Evolutionary conservation across 495 filamentous ascomycete genomes (phyloP), one percentile per base, ranked within the genome.

Genomic region (Patellaria atrata): DNA sequence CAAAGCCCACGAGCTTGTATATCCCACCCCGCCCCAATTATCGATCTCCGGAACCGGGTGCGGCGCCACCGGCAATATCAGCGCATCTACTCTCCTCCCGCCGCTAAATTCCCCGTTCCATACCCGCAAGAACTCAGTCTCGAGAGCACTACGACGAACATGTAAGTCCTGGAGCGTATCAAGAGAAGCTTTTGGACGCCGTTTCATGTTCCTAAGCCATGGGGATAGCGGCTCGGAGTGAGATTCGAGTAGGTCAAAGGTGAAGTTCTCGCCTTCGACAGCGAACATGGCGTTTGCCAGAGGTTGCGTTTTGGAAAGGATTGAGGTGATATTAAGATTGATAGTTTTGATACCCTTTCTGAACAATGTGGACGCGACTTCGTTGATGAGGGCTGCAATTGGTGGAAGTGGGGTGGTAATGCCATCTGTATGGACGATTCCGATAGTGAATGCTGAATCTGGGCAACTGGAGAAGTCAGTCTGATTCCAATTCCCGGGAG

Each of bases 1-100:
- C 35, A 77, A 41, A 5, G 74, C 71, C 35, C 71, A 77, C 7
- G 55, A 61, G 11, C 60, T 66, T 0, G 75, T 77, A 45, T 78
- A 79, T 17, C 70, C 65, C 0, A 70, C 62, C 0, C 60, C 64
- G 54, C 74, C 74, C 55, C 71, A 80, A 3, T 63, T 48, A 52
- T 80, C 75, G 29, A 75, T 57, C n/a, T 62, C 55, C 0, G 75
- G 72, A 0, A 75, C 61, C 19, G 43, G 70, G 54, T 54, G 69
- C 13, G 58, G 57, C 4, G 57, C 58, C 0, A 52, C 51, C 5
- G 58, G 57, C 27, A 48, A 55, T 23, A 61, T 48, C 32, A 61
- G 47, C 4, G 55, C 47, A 35, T 61, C 57, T 9, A 61, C 42
- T 25, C 44, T 25, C 35, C 30, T 28, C 33, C 33, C 5, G 30